Evolutionary conservation across 805 yeast species (phyloP).

Genomic region (Hanseniaspora meyeri): DNA sequence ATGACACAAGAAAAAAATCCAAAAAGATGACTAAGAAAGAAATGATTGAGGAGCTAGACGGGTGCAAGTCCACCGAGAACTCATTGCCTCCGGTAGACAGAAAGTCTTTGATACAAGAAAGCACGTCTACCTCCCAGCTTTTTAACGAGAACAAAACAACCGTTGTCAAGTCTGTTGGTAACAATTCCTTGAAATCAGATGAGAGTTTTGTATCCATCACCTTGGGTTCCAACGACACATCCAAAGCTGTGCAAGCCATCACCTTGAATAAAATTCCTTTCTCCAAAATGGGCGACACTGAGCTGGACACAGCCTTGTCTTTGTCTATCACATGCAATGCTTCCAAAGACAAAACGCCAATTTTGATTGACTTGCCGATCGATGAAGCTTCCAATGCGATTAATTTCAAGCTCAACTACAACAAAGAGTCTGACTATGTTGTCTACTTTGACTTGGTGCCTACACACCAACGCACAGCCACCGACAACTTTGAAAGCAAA

Average conservation of each 20-base stretch:
- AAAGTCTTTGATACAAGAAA: conserved; percentile 1
- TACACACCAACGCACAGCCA: conserved; percentile 43
- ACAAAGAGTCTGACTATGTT: conserved; percentile 40
- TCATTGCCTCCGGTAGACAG: not conserved
- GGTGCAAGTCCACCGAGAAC: not conserved
- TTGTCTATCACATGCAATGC: conserved; percentile 40
- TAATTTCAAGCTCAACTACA: conserved; percentile 47
- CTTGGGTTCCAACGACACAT: conserved; percentile 71
- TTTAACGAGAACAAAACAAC: not conserved
- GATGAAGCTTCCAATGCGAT: conserved; percentile 68
- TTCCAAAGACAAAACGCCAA: conserved; percentile 40
- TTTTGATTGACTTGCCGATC: conserved; percentile 63
- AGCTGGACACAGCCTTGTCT: conserved; percentile 77
- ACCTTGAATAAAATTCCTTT: conserved; percentile 63
- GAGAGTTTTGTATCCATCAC: conserved; percentile 71
- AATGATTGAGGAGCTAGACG: conserved; percentile 8
- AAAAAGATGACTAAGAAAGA: conserved; percentile 9
- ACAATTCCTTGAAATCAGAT: conserved; percentile 48
- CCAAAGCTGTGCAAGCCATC: conserved; percentile 48
- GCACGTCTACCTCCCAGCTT: conserved; percentile 6
- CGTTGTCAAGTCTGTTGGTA: conserved; percentile 62
- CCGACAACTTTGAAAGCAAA: conserved; percentile 2
- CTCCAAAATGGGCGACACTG: conserved; percentile 65
- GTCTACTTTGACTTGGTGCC: conserved; percentile 81
- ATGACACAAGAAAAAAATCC: not conserved